Base-by-base conservation (phyloP, 73 alveolate genomes). In the Uronychia binucleata region DNA sequence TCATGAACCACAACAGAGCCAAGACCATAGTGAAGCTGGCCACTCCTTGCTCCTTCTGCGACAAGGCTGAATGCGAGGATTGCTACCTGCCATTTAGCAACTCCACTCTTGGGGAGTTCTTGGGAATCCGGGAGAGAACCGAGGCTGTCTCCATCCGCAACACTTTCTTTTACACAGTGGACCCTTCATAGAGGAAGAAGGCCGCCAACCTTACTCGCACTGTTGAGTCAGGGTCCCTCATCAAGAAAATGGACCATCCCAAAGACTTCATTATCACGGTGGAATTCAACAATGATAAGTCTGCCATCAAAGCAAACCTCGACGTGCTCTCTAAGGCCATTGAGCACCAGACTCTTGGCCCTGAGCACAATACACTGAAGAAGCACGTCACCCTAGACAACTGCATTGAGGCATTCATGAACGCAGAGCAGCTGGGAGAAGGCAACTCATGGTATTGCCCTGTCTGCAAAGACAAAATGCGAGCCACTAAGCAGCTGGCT, bases 361-460 rank as follows among this genome's bases (percentile, higher is more conserved):
- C 67, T 77, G 14, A 82, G 57, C 33, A 75, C 46, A 77, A 1
- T 79, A 58, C 67, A 1, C 92, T 25, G 74, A 33, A 58, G 57
- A 82, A 77, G 14, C 86, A 77, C 1, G 88, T 77, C 29, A 58
- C 85, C 14, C 84, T 93, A 30, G 91, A 90, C 86, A 95, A 93
- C 85, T 93, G 97, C 82, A 88, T 93, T 57, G 92, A 90, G 75
- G 90, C 93, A 13, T 93, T 93, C 86, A 93, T 93, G 91, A 93
- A 91, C 28, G 93, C 90, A 31, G 97, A 93, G 85, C 88, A 93
- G 91, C 88, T 93, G 58, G 92, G 89, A 78, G 78, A 86, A 59
- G 89, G 84, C 32, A 93, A 93, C 88, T 78, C 94, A 1, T 93
- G 97, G 97, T 93, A 79, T 82, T 93, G 97, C 57, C 86, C 92